These are phyloP conservation scores for Stentor coeruleus DNA, from an alignment of 73 alveolate genomes.

Conservation along the genomic window DNA sequence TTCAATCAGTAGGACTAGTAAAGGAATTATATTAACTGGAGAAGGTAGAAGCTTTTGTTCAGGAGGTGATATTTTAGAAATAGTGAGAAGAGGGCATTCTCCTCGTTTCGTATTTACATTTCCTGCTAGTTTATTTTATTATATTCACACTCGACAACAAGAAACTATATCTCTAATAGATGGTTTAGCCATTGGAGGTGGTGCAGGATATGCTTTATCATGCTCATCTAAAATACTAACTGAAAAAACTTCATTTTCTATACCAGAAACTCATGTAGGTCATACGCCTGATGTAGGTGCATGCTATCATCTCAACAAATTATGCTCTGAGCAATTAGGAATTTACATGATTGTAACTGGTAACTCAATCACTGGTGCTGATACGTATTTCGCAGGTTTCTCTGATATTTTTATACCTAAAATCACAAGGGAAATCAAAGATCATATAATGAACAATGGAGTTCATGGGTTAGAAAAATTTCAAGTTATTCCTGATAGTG, in stretches of 20 bases:
- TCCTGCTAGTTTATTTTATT: not conserved
- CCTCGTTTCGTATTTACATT: not conserved
- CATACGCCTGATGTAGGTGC: not conserved
- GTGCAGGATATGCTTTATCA: not conserved
- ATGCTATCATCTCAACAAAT: not conserved
- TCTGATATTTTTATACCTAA: not conserved
- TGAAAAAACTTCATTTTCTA: not conserved
- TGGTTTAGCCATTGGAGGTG: not conserved
- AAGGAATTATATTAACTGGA: not conserved
- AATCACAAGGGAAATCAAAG: not conserved
- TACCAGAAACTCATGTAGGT: not conserved
- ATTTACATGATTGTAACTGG: not conserved
- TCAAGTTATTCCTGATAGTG: not conserved
- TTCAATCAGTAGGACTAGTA: not conserved
- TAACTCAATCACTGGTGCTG: not conserved
- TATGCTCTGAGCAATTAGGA: not conserved
- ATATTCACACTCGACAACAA: not conserved
- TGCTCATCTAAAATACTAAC: not conserved
- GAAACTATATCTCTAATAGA: not conserved
- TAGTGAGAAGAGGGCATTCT: not conserved
- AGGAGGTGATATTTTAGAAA: not conserved
- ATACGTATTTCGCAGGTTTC: not conserved
- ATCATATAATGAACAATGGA: not conserved
- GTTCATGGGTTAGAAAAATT: not conserved
- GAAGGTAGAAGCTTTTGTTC: conserved; percentile 4